Base-by-base conservation (phyloP, 1,139 yeast genomes). In the Blastobotrys ciferrii region DNA sequence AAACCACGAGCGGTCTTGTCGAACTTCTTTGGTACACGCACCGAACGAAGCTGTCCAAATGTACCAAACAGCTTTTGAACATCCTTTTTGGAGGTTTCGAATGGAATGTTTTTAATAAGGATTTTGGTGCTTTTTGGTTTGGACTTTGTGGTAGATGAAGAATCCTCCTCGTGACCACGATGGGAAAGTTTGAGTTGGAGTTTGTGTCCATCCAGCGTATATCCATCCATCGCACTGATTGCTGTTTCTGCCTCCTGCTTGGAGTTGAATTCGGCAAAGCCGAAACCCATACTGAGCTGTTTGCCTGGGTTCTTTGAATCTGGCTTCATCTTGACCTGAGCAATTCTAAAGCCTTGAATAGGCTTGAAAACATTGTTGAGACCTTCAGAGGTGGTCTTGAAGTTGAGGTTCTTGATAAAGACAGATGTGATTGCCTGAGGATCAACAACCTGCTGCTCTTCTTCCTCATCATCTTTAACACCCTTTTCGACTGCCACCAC, bases 1-100 rank as follows among this genome's bases (percentile, higher is more conserved):
- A 92, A 92, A 65, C 99, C 99, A 66, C 98, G 81, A 13, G 97
- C 95, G 32, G 91, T 80, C 66, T 85, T 86, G 75, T 92, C 95
- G 73, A 91, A 89, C 67, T 94, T 94, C 78, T 86, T 86, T 25
- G 99, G 99, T 45, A 92, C 92, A 65, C 98, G 84, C 42, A 91
- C 96, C 1, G 98, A 86, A 62, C 91, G 88, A 62, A 92, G 75
- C 68, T 87, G 91, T 51, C 98, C 99, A 72, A 91, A 92, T 1
- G 96, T 84, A 48, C 91, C 92, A 70, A 92, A 89, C 55, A 92
- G 73, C 65, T 89, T 95, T 65, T 87, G 82, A 37, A 92, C 81
- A 64, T 94, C 98, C 65, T 87, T 85, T 70, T 96, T 81, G 11
- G 95, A 78, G 20, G 98, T 94, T 71, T 92, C 98, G 69, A 92